Conservation (phyloP, 495 filamentous ascomycete species). For the Penicillium ochrochloron region DNA sequence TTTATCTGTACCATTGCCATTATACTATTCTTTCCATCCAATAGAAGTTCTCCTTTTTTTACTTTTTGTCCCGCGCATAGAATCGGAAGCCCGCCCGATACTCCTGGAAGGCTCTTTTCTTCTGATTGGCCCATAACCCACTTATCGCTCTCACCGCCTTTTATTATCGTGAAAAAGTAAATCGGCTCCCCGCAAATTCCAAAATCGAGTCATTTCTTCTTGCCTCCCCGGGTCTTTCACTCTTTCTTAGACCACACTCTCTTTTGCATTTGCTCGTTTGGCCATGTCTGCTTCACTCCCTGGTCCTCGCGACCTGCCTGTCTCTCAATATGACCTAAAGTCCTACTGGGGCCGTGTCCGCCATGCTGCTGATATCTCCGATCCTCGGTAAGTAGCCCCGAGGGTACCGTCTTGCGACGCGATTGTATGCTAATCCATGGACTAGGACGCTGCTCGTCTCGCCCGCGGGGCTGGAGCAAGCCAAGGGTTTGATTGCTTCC, state of each 20-base stretch:
- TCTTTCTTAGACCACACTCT: slow-evolving; percentile 3
- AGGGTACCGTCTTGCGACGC: background rate
- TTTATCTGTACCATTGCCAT: slow-evolving; percentile 1
- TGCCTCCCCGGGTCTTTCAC: slow-evolving; percentile 4
- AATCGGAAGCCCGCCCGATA: slow-evolving; percentile 15
- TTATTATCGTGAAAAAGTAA: slow-evolving; percentile 28
- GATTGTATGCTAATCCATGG: slow-evolving; percentile 17
- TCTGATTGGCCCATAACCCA: slow-evolving; percentile 31
- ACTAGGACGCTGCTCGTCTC: slow-evolving; percentile 80
- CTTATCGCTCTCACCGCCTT: slow-evolving; percentile 52
- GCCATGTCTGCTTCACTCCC: slow-evolving; percentile 89
- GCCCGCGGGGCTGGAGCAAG: slow-evolving; percentile 73
- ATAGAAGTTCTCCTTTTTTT: slow-evolving; percentile 8
- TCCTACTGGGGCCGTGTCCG: slow-evolving; percentile 95
- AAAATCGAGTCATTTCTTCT: slow-evolving; percentile 18
- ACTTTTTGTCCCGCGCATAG: background rate
- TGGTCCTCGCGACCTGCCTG: slow-evolving; percentile 81
- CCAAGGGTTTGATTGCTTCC: slow-evolving; percentile 72
- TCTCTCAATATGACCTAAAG: slow-evolving; percentile 86
- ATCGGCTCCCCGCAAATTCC: slow-evolving; percentile 24
- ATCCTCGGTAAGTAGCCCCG: slow-evolving; percentile 79
- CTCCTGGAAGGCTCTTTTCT: slow-evolving; percentile 12
- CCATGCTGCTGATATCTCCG: slow-evolving; percentile 87
- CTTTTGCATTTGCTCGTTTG: slow-evolving; percentile 10
- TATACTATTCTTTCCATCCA: slow-evolving; percentile 15